Percentiles rank a stretch among this genome's conserved stretches.
Evolutionary conservation across 257 asterid genomes (phyloP).

Genomic region (Scutellaria minor): DNA sequence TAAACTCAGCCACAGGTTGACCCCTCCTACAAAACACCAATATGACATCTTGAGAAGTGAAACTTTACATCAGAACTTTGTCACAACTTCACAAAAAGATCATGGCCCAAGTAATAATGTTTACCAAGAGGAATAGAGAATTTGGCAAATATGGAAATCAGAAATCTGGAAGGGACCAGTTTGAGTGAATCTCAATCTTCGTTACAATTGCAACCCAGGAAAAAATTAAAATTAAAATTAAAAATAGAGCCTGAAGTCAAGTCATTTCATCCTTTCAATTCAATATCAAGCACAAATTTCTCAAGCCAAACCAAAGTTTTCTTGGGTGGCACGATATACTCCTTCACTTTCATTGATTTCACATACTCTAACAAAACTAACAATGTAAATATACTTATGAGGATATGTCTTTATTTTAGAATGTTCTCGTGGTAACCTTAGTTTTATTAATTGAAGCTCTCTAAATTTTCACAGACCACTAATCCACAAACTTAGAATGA

Average conservation of each 20-base stretch:
- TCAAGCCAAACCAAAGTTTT: not conserved
- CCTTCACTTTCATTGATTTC: conserved; percentile 13
- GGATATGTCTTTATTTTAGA: conserved; percentile 17
- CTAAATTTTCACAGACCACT: not conserved
- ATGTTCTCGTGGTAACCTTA: not conserved
- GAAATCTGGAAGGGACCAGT: not conserved
- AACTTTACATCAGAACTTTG: conserved; percentile 3
- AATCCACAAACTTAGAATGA: conserved; percentile 5
- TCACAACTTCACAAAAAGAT: conserved; percentile 16
- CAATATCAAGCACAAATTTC: conserved; percentile 27
- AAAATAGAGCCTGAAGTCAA: not conserved
- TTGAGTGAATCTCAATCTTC: too few species aligned
- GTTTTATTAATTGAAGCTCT: conserved; percentile 3
- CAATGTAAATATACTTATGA: conserved; percentile 7
- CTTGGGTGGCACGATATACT: not conserved
- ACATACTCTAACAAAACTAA: conserved; percentile 11
- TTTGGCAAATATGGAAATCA: conserved; percentile 6
- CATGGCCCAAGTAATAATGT: conserved; percentile 31
- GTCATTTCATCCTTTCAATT: conserved; percentile 21
- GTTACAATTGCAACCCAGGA: conserved; percentile 1
- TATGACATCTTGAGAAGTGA: conserved; percentile 33
- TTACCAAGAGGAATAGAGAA: not conserved
- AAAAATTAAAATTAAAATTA: not conserved
- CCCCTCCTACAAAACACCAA: conserved; percentile 79
- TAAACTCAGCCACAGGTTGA: conserved; percentile 92